phyloP scores from a whole-genome alignment of 2,329 filamentous ascomycete species.

The Talaromyces atroroseus region DNA sequence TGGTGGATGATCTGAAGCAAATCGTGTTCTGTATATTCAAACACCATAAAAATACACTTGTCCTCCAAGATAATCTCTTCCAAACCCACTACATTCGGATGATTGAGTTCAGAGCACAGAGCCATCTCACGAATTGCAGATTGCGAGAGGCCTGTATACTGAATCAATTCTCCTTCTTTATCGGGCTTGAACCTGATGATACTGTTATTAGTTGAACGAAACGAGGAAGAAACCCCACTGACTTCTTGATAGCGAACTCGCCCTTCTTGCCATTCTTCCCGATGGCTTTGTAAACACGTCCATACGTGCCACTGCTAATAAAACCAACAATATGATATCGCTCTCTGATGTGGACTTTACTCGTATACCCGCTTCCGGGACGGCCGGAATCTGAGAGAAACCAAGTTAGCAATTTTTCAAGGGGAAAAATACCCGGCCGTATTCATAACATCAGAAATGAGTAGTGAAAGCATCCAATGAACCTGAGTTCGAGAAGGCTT shows the following conservation, averaged over 20 bases:
- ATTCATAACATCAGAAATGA: conserved; percentile 13
- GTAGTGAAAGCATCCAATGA: neutral
- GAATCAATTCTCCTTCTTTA: conserved; percentile 90
- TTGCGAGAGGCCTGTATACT: conserved; percentile 96
- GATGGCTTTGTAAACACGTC: conserved; percentile 92
- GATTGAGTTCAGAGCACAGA: conserved; percentile 82
- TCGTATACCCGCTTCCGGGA: conserved; percentile 49
- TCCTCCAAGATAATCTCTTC: conserved; percentile 96
- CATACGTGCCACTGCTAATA: conserved; percentile 97
- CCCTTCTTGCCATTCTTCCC: conserved; percentile 66
- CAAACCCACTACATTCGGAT: conserved; percentile 83
- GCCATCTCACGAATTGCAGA: conserved; percentile 97
- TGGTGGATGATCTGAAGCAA: conserved; percentile 97
- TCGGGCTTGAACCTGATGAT: conserved; percentile 75
- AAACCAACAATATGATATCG: conserved; percentile 96
- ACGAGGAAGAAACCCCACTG: conserved; percentile 20
- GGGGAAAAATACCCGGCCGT: conserved; percentile 12
- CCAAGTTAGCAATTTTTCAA: conserved; percentile 21
- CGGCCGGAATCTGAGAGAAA: conserved; percentile 31
- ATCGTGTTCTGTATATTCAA: conserved; percentile 97
- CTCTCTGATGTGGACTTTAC: conserved; percentile 83
- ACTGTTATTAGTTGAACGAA: conserved; percentile 13
- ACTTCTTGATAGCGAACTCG: conserved; percentile 98
- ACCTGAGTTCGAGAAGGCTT: neutral
- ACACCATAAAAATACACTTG: conserved; percentile 99